Base-by-base conservation (phyloP, 202 grass and related monocot species). In the Carex arenaria region DNA sequence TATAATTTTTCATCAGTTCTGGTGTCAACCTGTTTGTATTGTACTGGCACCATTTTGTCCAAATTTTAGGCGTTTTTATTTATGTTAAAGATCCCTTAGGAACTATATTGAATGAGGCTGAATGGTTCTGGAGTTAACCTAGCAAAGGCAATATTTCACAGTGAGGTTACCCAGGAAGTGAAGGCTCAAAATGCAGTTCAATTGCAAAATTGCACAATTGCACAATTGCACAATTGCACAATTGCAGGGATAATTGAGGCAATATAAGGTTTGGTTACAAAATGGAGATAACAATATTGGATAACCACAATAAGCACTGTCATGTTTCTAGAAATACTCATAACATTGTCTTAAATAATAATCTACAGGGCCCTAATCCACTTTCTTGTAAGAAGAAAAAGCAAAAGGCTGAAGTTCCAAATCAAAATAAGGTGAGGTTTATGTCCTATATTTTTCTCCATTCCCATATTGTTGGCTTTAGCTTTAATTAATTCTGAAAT, bases 321-420 rank as follows among this genome's bases (percentile, higher is more conserved):
- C 12, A 73, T 2, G 4, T 74, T 51, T 26, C 45, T 30, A 56
- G 12, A 56, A 71, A 32, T 74, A 28, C 5, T 7, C 4, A 10
- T 55, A 7, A 34, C 26, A 18, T 34, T 18, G 26, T 23, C 53
- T 77, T 77, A 28, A 13, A 70, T 32, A 89, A 83, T 84, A 4
- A 80, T 86, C 69, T 87, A 32, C 82, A 97, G 95, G 92, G 95
- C 22, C 92, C 92, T 51, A 97, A 97, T 83, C 95, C 95, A 86
- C 95, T 98, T 51, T 98, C 95, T 76, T 93, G 92, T 74, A 93
- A 93, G 89, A 98, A 93, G 90, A 98, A 89, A 90, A 94, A 93
- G 79, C 64, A 61, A 17, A 97, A 85, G 84, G 28, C 83, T 12
- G 87, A 86, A 51, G 55, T 26, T 22, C 57, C 87, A 64, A 91